Evolutionary conservation across 2,329 filamentous ascomycete species (phyloP).

Genomic region (Dactylellina drechsleri): DNA sequence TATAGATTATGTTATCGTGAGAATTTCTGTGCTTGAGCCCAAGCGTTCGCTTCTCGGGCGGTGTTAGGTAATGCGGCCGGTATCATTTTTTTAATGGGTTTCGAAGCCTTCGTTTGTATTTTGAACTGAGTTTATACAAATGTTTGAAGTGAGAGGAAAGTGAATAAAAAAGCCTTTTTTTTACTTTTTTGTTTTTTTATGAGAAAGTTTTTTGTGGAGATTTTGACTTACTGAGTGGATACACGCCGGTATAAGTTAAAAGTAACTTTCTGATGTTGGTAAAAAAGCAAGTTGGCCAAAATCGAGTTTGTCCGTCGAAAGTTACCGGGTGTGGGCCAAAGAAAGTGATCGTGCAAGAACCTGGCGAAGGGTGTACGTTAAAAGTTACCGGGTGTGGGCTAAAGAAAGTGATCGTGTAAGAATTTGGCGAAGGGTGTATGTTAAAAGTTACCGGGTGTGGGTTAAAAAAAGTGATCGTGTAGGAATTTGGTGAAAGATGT

Average conservation of each 20-base stretch:
- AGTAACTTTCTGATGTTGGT: constrained; percentile 33
- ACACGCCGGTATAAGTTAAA: constrained; percentile 39
- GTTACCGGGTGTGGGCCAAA: constrained; percentile 31
- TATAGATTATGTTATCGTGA: not conserved
- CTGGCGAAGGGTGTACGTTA: too few relatives aligned
- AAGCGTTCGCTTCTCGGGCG: constrained; percentile 6
- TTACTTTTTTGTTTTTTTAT: constrained; percentile 4
- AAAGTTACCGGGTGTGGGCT: too few relatives aligned
- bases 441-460: too few relatives aligned
- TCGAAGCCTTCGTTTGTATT: constrained; percentile 1
- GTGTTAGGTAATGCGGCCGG: constrained; percentile 20
- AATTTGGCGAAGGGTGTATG: too few relatives aligned
- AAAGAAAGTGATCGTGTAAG: too few relatives aligned
- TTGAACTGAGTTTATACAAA: not conserved
- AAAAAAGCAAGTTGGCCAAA: constrained; percentile 24
- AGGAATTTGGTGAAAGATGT: too few relatives aligned
- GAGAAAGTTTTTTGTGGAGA: not conserved
- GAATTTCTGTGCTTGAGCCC: constrained; percentile 18
- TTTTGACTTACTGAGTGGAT: constrained; percentile 23
- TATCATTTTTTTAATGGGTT: not conserved
- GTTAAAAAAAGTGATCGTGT: too few relatives aligned
- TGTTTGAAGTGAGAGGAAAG: not conserved
- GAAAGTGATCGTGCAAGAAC: too few relatives aligned
- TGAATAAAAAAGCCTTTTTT: not conserved
- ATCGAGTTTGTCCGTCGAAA: constrained; percentile 30